Evolutionary conservation across 2,329 filamentous ascomycete species (phyloP).

Genomic region (Myriosclerotinia duriaeana): DNA sequence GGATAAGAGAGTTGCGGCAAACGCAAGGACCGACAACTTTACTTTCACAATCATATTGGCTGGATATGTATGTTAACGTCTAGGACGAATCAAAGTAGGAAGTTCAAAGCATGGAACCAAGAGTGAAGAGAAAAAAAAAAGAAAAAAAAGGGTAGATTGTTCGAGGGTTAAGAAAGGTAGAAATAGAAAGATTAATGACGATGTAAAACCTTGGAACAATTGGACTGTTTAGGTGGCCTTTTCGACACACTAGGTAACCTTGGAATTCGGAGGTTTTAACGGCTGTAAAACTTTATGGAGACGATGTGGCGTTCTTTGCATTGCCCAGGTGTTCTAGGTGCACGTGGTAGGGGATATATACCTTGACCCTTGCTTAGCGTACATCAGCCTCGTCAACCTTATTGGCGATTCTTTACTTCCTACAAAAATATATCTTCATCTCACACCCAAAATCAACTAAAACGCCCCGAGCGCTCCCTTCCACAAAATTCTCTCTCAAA

Average conservation of each 20-base stretch:
- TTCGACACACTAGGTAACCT: constrained; percentile 1
- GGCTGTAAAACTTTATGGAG: background rate
- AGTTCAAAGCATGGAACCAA: constrained; percentile 16
- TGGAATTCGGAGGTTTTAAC: background rate
- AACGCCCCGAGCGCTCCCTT: no score
- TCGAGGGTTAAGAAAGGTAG: no score
- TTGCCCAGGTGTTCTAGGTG: background rate
- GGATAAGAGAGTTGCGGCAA: constrained; percentile 53
- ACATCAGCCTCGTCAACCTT: constrained; percentile 5
- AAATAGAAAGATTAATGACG: no score
- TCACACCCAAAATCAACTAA: background rate
- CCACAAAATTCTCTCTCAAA: no score
- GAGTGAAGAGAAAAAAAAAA: background rate
- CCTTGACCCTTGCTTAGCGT: background rate
- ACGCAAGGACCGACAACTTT: constrained; percentile 52
- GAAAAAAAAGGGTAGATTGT: background rate
- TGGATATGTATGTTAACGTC: constrained; percentile 8
- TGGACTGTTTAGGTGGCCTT: constrained; percentile 18
- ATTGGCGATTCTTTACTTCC: constrained; percentile 2
- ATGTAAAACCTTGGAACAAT: no score
- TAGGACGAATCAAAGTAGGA: background rate
- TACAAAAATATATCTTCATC: constrained; percentile 14
- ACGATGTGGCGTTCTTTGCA: constrained; percentile 6
- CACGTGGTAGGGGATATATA: no score
- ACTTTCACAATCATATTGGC: constrained; percentile 24